Evolutionary conservation across 805 yeast species (phyloP), one percentile per base, ranked within the genome.

Genomic region (Yarrowia sp.): DNA sequence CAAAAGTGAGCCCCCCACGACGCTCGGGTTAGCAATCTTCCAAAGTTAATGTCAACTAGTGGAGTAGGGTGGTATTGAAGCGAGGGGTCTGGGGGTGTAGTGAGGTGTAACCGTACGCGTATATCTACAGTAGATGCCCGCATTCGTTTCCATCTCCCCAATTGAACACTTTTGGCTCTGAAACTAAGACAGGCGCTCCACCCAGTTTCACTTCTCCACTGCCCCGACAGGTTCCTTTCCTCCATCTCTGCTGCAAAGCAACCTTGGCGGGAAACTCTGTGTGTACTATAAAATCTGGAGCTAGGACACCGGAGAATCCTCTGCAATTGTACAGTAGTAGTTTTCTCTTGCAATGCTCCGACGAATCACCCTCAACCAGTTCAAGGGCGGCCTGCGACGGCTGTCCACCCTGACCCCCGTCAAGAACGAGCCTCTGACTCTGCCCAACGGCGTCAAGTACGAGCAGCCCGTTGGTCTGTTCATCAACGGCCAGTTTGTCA

Each of bases 401-500:
- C 63, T 56, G 46, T 56, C 63, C 7, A 56, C 63, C 48, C 63
- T 56, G 22, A 41, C 63, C 22, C 48, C 63, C 63, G 63, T 42
- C 48, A 56, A 56, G 63, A 56, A 56, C 63, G 63, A 56, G 48
- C 22, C 46, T 15, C 66, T 69, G 46, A 43, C 49, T 61, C 90
- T 87, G 81, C 89, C 91, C 72, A 86, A 89, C 15, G 92, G 92
- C 72, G 80, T 74, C 43, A 79, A 82, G 49, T 88, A 87, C 75
- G 83, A 86, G 67, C 96, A 90, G 81, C 97, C 97, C 74, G 86
- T 90, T 11, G 97, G 97, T 71, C 81, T 93, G 74, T 93, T 91
- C 84, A 91, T 93, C 78, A 89, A 92, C 82, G 91, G 91, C 79
- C 90, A 80, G 86, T 74, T 88, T 86, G 90, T 88, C 40, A 77